Evolutionary conservation across 164 flowering plant genomes (phyloP).

Genomic region (Akebia trifoliata): DNA sequence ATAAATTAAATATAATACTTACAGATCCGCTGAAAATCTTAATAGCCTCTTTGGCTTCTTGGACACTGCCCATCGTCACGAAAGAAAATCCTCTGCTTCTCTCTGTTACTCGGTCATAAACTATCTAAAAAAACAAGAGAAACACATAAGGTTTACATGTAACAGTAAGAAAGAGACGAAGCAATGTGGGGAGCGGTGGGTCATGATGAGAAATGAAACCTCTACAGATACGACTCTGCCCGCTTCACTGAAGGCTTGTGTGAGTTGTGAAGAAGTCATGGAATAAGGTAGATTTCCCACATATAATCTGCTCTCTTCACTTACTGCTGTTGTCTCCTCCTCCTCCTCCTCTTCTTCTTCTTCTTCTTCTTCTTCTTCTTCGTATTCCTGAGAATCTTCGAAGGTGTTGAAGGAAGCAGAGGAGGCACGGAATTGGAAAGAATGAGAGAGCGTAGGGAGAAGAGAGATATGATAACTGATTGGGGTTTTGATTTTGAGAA

Average conservation of each 20-base stretch:
- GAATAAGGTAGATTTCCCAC: slow-evolving; percentile 82
- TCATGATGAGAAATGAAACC: no score
- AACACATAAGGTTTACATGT: no score
- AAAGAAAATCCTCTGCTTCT: slow-evolving; percentile 93
- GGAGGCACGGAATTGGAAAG: slow-evolving; percentile 9
- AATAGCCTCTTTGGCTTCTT: slow-evolving; percentile 79
- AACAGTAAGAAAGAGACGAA: no score
- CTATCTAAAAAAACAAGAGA: slow-evolving; percentile 38
- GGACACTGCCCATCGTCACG: slow-evolving; percentile 68
- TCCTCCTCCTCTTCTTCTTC: slow-evolving; percentile 20
- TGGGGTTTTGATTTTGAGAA: slow-evolving; percentile 21
- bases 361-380: slow-evolving; percentile 19
- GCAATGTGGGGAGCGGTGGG: neutral
- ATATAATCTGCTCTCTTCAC: slow-evolving; percentile 44
- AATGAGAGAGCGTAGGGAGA: slow-evolving; percentile 11
- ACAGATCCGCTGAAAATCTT: slow-evolving; percentile 81
- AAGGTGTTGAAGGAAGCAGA: slow-evolving; percentile 18
- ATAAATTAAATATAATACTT: slow-evolving; percentile 28
- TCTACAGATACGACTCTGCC: slow-evolving; percentile 58
- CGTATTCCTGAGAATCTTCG: slow-evolving; percentile 17
- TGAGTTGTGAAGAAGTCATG: slow-evolving; percentile 55
- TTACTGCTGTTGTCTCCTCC: slow-evolving; percentile 5
- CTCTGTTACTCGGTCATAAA: slow-evolving; percentile 74
- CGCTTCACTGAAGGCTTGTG: slow-evolving; percentile 58
- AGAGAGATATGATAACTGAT: slow-evolving; percentile 10